Base-by-base conservation (phyloP, 805 yeast genomes). In the Wickerhamomyces mucosus region DNA sequence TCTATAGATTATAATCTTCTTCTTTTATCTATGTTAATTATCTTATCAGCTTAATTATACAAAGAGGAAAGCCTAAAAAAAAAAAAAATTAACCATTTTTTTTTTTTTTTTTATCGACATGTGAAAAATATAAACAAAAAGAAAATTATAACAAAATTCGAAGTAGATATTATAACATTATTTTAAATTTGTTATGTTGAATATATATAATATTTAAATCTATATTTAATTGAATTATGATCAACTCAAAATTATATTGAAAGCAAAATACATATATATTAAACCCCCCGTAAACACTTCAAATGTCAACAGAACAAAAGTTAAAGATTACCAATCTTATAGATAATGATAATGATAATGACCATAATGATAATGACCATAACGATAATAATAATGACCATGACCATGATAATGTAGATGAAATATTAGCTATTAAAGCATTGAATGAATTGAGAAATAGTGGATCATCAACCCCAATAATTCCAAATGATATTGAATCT, bases 361-460 rank as follows among this genome's bases (percentile, higher is more conserved):
- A 15, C 18, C 28, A 28, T 17, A 21, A 26, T 13, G 16, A 26
- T 7, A 30, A 26, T 31, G n/a, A n/a, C n/a, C n/a, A n/a, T n/a
- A n/a, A n/a, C n/a, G n/a, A n/a, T n/a, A n/a, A n/a, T n/a, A n/a
- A n/a, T n/a, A n/a, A n/a, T n/a, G n/a, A n/a, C n/a, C n/a, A n/a
- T n/a, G n/a, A n/a, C n/a, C n/a, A n/a, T 15, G 34, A 31, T 4
- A 28, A 14, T 15, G 33, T 20, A 5, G 43, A 40, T 22, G 41
- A 39, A 29, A 28, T 38, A 10, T 24, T 46, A n/a, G 53, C 53
- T 2, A 35, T 43, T 1, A 40, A 46, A 20, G 54, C 49, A 1
- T 35, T 51, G 17, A 44, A 43, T 9, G 43, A 47, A 37, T 43
- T 35, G 49, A 53, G 36, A 38, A 45, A 48, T 28, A 37, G 49